Conservation (phyloP, 1,284 basidiomycete genomes). For the Rhodotorula sp. region DNA sequence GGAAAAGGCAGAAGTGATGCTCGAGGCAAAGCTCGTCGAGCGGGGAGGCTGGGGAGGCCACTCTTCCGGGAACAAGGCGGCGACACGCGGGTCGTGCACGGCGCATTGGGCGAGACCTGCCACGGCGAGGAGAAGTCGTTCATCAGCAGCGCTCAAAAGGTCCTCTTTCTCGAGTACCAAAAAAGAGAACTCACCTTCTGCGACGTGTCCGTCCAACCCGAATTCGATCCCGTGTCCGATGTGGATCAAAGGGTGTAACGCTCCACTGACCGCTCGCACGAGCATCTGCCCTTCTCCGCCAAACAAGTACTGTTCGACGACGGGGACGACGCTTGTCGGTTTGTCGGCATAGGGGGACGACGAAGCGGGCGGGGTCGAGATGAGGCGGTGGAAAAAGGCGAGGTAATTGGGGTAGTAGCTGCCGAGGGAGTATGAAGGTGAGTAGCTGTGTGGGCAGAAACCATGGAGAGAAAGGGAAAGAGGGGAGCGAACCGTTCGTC, state of each 20-base stretch:
- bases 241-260: slow-evolving; percentile 49
- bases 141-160: not conserved
- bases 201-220: slow-evolving; percentile 41
- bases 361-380: slow-evolving; percentile 18
- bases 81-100: slow-evolving; percentile 28
- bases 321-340: slow-evolving; percentile 29
- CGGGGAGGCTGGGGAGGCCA: slow-evolving; percentile 37
- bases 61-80: slow-evolving; percentile 34
- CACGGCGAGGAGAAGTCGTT: not conserved
- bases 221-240: slow-evolving; percentile 49
- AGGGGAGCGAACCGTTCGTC: slow-evolving; percentile 37
- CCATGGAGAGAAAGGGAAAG: no score
- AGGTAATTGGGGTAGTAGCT: slow-evolving; percentile 45
- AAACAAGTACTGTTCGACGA: slow-evolving; percentile 44
- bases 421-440: not conserved
- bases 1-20: slow-evolving; percentile 33
- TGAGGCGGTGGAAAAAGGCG: slow-evolving; percentile 41
- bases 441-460: not conserved
- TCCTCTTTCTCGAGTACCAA: not conserved
- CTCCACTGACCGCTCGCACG: slow-evolving; percentile 46
- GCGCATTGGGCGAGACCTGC: slow-evolving; percentile 40
- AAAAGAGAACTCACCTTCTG: slow-evolving; percentile 41
- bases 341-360: slow-evolving; percentile 23
- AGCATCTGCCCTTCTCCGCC: slow-evolving; percentile 42
- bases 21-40: slow-evolving; percentile 20